These are phyloP conservation scores for Aspergillus sp. DNA, from an alignment of 2,329 filamentous ascomycete genomes.

Conservation along the genomic window DNA sequence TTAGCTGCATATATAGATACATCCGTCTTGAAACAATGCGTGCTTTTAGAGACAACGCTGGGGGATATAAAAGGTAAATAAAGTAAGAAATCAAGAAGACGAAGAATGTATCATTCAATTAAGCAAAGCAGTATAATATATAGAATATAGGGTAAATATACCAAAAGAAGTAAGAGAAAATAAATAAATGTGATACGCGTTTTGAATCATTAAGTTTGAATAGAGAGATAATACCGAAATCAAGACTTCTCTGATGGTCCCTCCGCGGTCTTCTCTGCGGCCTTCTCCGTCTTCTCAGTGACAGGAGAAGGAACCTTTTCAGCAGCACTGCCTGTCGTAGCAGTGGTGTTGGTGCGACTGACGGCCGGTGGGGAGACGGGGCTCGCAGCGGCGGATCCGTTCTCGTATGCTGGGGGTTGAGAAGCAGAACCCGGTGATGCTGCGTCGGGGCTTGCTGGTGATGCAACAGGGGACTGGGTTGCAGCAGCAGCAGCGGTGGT, in stretches of 20 bases:
- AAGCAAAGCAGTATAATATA: background rate
- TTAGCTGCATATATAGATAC: too few species aligned
- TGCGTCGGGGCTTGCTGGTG: background rate
- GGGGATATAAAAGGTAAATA: too few species aligned
- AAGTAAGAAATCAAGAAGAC: too few species aligned
- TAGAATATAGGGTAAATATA: background rate
- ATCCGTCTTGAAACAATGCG: too few species aligned
- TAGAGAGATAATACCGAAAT: background rate
- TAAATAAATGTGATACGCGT: background rate
- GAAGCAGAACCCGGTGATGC: constrained; percentile 3
- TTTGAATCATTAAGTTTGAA: background rate
- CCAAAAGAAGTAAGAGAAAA: background rate
- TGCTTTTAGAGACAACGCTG: too few species aligned
- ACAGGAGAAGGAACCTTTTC: constrained; percentile 6
- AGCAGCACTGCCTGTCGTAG: constrained; percentile 1
- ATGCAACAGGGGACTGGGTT: constrained; percentile 11
- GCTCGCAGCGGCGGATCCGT: constrained; percentile 16
- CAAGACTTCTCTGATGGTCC: background rate
- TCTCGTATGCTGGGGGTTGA: constrained; percentile 30
- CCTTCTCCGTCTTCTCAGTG: constrained; percentile 7
- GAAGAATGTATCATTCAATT: background rate
- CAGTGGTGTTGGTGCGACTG: constrained; percentile 11
- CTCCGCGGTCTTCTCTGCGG: background rate
- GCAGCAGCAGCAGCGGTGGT: constrained; percentile 14
- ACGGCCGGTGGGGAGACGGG: constrained; percentile 9